Conservation (phyloP, 495 filamentous ascomycete species). For the Podospora pseudopauciseta region DNA sequence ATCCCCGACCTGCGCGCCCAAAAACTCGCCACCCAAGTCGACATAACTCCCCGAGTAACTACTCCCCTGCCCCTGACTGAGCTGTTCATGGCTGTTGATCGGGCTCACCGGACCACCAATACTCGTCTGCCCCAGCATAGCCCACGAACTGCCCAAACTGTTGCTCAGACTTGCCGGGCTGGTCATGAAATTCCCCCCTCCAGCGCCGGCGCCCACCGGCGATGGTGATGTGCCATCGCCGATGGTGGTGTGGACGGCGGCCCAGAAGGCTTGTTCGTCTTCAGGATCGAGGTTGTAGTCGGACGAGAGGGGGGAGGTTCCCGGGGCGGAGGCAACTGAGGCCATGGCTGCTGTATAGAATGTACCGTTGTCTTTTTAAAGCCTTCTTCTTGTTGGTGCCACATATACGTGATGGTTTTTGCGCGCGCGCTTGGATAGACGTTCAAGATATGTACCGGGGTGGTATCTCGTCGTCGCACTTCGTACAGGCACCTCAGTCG, state of each 20-base stretch:
- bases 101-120: constrained; percentile 25
- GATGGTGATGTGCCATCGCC: constrained; percentile 16
- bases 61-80: background rate
- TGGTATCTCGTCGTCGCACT: no score
- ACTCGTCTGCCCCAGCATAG: constrained; percentile 31
- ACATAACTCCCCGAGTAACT: background rate
- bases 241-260: constrained; percentile 21
- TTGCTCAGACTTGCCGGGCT: constrained; percentile 35
- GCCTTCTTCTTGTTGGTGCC: background rate
- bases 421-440: no score
- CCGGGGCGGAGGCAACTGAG: constrained; percentile 34
- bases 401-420: no score
- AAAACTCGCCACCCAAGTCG: constrained; percentile 5
- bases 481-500: no score
- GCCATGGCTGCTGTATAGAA: constrained; percentile 22
- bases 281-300: constrained; percentile 28
- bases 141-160: constrained; percentile 42
- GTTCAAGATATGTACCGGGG: background rate
- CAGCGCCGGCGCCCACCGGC: constrained; percentile 23
- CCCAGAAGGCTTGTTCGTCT: constrained; percentile 27
- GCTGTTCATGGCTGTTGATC: constrained; percentile 16
- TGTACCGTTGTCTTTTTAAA: background rate
- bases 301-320: constrained; percentile 28
- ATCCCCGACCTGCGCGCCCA: background rate
- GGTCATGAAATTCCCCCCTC: constrained; percentile 30